Conservation (phyloP, 2,329 filamentous ascomycete species). For the Aureobasidium sp. region DNA sequence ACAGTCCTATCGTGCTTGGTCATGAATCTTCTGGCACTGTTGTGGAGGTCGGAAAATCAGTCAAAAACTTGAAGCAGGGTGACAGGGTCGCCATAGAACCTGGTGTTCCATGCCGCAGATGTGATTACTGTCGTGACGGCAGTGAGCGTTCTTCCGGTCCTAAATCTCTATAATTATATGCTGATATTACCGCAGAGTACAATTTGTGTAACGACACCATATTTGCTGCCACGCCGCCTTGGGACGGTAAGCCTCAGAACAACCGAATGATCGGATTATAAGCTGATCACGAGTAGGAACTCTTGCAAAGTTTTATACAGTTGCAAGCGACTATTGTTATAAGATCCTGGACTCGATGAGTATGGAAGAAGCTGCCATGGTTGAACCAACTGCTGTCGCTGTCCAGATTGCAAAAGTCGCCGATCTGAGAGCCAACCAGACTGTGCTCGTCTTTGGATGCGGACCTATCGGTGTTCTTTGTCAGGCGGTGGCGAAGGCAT, state of each 20-base stretch:
- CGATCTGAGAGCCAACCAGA: constrained; percentile 36
- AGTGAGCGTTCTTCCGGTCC: constrained; percentile 37
- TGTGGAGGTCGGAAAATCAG: constrained; percentile 35
- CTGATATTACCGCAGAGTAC: constrained; percentile 58
- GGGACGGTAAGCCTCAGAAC: constrained; percentile 52
- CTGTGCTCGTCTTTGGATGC: constrained; percentile 43
- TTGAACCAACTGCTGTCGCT: constrained; percentile 48
- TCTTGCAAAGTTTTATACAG: constrained; percentile 44
- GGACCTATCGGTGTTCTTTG: constrained; percentile 72
- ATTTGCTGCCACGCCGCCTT: constrained; percentile 46
- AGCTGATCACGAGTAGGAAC: constrained; percentile 31
- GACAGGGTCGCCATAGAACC: constrained; percentile 46
- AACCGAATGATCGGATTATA: neutral
- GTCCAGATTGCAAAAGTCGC: constrained; percentile 41
- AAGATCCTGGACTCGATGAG: constrained; percentile 39
- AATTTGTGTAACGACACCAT: constrained; percentile 64
- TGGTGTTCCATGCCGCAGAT: constrained; percentile 40
- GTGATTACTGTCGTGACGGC: constrained; percentile 34
- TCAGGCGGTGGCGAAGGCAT: constrained; percentile 75
- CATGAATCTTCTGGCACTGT: constrained; percentile 42
- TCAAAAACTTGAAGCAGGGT: constrained; percentile 39
- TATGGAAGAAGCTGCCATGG: constrained; percentile 47
- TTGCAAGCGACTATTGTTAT: constrained; percentile 44
- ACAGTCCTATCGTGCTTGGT: constrained; percentile 47
- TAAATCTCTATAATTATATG: no score